phyloP scores from a whole-genome alignment of 805 yeast genomes.

The Hanseniaspora thailandica region DNA sequence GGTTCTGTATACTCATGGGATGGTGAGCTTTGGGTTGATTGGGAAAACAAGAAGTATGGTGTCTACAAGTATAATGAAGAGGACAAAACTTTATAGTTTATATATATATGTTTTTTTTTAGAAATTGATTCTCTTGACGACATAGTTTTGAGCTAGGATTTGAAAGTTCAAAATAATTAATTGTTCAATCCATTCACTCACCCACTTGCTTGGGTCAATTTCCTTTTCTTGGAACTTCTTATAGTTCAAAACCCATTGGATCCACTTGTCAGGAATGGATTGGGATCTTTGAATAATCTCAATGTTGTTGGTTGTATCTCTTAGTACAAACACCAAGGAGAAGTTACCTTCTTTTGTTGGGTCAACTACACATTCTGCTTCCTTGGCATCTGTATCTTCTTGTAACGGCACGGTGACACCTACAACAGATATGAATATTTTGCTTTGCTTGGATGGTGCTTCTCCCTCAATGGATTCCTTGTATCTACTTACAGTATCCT shows the following conservation, averaged over 20 bases:
- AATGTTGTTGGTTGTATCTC: conserved; percentile 69
- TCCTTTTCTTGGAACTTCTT: conserved; percentile 33
- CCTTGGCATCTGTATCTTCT: conserved; percentile 18
- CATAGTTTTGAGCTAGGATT: conserved; percentile 79
- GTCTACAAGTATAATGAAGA: conserved; percentile 15
- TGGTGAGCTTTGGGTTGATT: conserved; percentile 27
- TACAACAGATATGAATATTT: conserved; percentile 58
- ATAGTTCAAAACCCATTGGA: conserved; percentile 58
- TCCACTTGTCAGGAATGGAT: conserved; percentile 83
- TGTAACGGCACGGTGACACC: conserved; percentile 36
- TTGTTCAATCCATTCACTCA: conserved; percentile 62
- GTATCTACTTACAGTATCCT: conserved; percentile 45
- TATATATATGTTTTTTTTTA: not conserved
- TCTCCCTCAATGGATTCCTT: conserved; percentile 18
- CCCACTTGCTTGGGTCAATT: conserved; percentile 74
- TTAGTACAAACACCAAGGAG: conserved; percentile 60
- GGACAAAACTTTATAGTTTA: not conserved
- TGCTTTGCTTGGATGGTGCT: conserved; percentile 31
- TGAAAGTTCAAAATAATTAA: conserved; percentile 75
- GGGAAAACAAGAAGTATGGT: conserved; percentile 27
- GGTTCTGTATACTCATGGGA: conserved; percentile 10
- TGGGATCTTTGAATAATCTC: conserved; percentile 70
- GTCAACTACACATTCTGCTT: conserved; percentile 29
- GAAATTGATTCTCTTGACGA: conserved; percentile 66
- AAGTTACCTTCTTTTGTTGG: conserved; percentile 42